A percentile compares a stretch with the other conserved stretches of the same genome.
Evolutionary conservation across 495 filamentous ascomycete species (phyloP).

Genomic region (Mytilinidion resinicola): DNA sequence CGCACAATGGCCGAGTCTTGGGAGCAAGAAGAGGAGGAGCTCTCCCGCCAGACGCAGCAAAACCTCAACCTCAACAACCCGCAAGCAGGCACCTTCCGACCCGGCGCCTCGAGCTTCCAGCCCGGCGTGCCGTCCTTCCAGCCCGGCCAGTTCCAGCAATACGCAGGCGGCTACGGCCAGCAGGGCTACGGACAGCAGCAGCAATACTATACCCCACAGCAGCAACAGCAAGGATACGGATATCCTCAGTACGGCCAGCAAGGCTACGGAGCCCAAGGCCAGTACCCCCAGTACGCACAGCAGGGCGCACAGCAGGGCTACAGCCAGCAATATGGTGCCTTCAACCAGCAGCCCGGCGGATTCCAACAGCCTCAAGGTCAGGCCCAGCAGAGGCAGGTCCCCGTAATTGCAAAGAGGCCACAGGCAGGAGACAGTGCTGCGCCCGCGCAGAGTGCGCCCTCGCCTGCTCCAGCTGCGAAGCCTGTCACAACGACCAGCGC

Average conservation of each 20-base stretch:
- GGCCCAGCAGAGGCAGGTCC: constrained; percentile 44
- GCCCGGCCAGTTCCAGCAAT: constrained; percentile 61
- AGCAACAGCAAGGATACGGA: constrained; percentile 37
- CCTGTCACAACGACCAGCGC: constrained; percentile 40
- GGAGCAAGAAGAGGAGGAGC: constrained; percentile 90
- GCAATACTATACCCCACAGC: constrained; percentile 41
- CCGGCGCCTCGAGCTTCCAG: constrained; percentile 68
- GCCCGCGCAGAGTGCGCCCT: constrained; percentile 22
- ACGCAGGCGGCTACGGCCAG: constrained; percentile 49
- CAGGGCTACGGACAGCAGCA: constrained; percentile 42
- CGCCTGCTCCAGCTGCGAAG: constrained; percentile 42
- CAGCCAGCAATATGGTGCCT: constrained; percentile 35
- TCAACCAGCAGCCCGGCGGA: constrained; percentile 46
- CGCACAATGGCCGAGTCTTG: constrained; percentile 77
- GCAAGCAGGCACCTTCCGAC: constrained; percentile 54
- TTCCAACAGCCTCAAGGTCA: constrained; percentile 50
- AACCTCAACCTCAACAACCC: constrained; percentile 62
- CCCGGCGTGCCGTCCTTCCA: constrained; percentile 72
- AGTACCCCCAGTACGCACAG: constrained; percentile 12
- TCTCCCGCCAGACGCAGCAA: constrained; percentile 71
- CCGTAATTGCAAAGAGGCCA: constrained; percentile 61
- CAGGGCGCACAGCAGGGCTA: constrained; percentile 34
- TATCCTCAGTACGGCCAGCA: constrained; percentile 32
- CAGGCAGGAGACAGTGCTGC: constrained; percentile 29
- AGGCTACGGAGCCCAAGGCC: constrained; percentile 25